Percentiles rank a stretch among this genome's conserved stretches.
Conservation (phyloP, 1,284 basidiomycete genomes). For the Apiotrichum laibachii region DNA sequence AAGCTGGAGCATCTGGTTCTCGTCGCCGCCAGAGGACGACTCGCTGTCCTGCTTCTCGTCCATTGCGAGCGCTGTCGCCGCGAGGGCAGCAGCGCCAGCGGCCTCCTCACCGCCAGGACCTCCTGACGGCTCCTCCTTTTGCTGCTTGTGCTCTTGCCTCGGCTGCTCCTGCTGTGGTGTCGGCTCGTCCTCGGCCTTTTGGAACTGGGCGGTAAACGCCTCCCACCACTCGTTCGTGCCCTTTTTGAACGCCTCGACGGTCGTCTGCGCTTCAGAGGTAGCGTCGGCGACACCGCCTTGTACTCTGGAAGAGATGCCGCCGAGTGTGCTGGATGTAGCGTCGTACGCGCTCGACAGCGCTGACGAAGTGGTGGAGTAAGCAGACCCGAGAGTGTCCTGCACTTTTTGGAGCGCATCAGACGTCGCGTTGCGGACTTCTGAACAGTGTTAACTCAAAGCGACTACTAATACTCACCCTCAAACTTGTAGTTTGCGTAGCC, state of each 20-base stretch:
- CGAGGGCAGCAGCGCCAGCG: conserved; percentile 17
- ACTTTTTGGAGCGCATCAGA: conserved; percentile 39
- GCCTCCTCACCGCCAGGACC: conserved; percentile 26
- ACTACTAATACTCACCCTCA: conserved; percentile 63
- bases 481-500: conserved; percentile 92
- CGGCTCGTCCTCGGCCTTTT: neutral
- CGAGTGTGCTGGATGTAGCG: conserved; percentile 23
- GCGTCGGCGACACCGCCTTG: conserved; percentile 18
- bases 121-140: conserved; percentile 35
- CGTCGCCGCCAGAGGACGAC: conserved; percentile 20
- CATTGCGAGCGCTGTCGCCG: conserved; percentile 14
- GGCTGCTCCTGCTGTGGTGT: neutral
- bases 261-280: conserved; percentile 26
- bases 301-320: conserved; percentile 18
- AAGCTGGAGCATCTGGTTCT: conserved; percentile 70
- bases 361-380: conserved; percentile 38
- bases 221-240: conserved; percentile 45
- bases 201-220: conserved; percentile 36
- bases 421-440: conserved; percentile 41
- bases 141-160: neutral
- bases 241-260: conserved; percentile 31
- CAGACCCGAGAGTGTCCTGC: conserved; percentile 37
- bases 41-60: conserved; percentile 8
- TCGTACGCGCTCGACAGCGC: conserved; percentile 32
- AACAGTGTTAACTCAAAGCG: neutral